Evolutionary conservation across 169 alveolate species (phyloP), one percentile per base, ranked within the genome.

Genomic region (Miamiensis avidus): DNA sequence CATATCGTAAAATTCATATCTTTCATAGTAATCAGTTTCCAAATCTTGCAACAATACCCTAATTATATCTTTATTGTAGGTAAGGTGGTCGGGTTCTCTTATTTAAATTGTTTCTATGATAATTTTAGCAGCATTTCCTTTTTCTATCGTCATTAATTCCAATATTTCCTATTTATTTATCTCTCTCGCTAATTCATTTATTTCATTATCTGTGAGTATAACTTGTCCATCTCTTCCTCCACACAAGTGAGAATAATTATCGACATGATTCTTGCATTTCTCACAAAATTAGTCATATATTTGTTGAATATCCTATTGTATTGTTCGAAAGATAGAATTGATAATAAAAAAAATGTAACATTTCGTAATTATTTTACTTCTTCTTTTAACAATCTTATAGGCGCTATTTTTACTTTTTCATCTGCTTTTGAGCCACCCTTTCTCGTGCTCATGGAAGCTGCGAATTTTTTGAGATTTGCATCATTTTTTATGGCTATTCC

Each of bases 91-190:
- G 0, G 98, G 98, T 78, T 93, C 95, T 29, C 73, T 85, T 33
- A 95, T 85, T 65, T 89, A 92, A 73, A 94, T 83, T 30, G 94
- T 93, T 69, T 91, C 91, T 29, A 95, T 93, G 84, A 95, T 95
- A 65, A 90, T 93, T 85, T 91, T 94, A 25, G 97, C 98, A 76
- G 96, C 94, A 34, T 91, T 89, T 20, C 98, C 98, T 79, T 95
- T 95, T 73, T 94, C 97, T 26, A 93, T 93, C 6, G 84, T 83
- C 6, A 95, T 87, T 34, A 95, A 83, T 65, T 93, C 91, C 65
- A 91, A 92, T 34, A 95, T 76, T 76, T 95, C 98, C 76, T 85
- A 78, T 77, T 90, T 91, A 82, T 95, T 95, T 83, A 95, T 92
- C 65, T 94, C 97, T 31, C 91, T 76, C 11, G 94, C 93, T 74